Percentiles rank a stretch among this genome's conserved stretches.
These are phyloP conservation scores for Eucalyptus dawsonii DNA, from an alignment of 345 rosid genomes.

Conservation along the genomic window DNA sequence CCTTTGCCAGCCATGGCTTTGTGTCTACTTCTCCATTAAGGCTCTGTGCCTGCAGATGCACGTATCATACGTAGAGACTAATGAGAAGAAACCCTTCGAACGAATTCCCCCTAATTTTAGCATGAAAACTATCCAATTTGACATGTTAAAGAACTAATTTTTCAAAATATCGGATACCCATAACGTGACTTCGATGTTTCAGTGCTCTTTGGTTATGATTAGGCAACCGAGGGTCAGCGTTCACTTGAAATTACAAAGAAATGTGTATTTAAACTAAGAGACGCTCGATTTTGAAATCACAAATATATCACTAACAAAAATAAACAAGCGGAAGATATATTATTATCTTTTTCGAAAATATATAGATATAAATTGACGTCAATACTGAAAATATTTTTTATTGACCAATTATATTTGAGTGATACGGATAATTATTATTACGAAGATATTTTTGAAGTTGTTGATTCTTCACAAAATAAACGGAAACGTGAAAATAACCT, in stretches of 20 bases:
- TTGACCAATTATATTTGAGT: no score
- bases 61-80: neutral
- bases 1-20: neutral
- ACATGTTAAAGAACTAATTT: neutral
- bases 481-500: rapidly evolving
- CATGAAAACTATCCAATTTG: neutral
- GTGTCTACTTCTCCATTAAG: neutral
- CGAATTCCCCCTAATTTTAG: neutral
- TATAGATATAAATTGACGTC: neutral
- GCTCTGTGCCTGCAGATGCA: neutral
- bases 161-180: neutral
- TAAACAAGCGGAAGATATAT: rapidly evolving
- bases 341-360: neutral
- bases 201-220: neutral
- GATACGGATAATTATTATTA: rapidly evolving
- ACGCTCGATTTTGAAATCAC: rapidly evolving
- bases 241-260: no score
- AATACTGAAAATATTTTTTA: no score
- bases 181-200: neutral
- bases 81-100: neutral
- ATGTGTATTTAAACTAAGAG: no score
- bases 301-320: rapidly evolving
- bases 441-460: no score
- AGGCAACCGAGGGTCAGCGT: neutral
- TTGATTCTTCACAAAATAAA: neutral